Conservation (phyloP, 495 filamentous ascomycete genomes). For the Collariella sp. region DNA sequence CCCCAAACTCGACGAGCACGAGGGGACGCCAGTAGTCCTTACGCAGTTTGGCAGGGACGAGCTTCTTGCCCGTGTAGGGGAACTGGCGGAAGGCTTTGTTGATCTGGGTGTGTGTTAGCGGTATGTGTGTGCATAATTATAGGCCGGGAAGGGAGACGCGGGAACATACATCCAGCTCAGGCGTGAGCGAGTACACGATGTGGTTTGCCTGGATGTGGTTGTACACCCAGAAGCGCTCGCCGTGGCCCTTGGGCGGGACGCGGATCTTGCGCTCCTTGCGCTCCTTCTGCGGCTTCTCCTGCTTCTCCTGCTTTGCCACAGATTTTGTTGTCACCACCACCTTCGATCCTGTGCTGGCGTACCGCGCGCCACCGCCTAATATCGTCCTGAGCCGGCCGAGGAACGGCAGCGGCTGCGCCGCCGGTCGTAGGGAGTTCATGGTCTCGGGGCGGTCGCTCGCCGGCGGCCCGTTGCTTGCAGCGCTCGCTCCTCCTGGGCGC, state of each 20-base stretch:
- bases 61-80: conserved; percentile 85
- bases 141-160: background rate
- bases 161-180: conserved; percentile 55
- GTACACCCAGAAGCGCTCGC: conserved; percentile 70
- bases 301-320: background rate
- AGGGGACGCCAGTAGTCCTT: conserved; percentile 89
- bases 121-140: background rate
- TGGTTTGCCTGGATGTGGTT: conserved; percentile 72
- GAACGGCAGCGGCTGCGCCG: background rate
- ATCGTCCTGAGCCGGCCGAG: conserved; percentile 4
- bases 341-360: conserved; percentile 1
- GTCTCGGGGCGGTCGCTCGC: background rate
- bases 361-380: conserved; percentile 8
- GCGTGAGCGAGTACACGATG: conserved; percentile 70
- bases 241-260: conserved; percentile 41
- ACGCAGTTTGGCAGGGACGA: conserved; percentile 64
- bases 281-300: background rate
- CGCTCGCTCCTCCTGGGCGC: background rate
- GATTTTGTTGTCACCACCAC: background rate
- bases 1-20: conserved; percentile 59
- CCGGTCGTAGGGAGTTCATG: conserved; percentile 7
- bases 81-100: conserved; percentile 64
- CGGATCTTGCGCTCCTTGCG: conserved; percentile 6
- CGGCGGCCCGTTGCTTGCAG: background rate
- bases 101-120: conserved; percentile 37